Base-by-base conservation (phyloP, 2,329 filamentous ascomycete species). In the Trichoderma polysporum region DNA sequence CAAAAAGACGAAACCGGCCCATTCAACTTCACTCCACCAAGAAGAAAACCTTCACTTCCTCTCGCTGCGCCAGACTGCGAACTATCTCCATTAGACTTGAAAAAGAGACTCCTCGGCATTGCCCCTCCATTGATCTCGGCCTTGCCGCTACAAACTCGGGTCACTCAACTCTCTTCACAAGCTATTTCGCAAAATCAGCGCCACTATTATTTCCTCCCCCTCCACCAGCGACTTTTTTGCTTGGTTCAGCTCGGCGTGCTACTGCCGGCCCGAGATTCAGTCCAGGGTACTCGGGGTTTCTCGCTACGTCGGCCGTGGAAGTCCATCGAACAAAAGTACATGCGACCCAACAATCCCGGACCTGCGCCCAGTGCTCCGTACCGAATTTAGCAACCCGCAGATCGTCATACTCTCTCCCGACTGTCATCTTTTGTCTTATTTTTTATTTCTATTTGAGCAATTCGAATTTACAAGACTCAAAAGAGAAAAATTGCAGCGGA, bases 311-410 rank as follows among this genome's bases (percentile, higher is more conserved):
- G 35, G 54, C 54, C 54, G 54, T 58, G 54, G 54, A 58, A 58
- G 35, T 58, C 54, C 54, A 41, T 58, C 54, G 54, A 58, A 58
- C 54, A 58, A 58, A 58, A 58, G 25, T 45, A 19, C n/a, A 19
- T 45, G 33, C 33, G 33, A 12, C 33, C 33, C 33, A 35, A 12
- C 33, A 35, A 12, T 9, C 33, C 33, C 41, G 41, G 41, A 8
- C 41, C 22, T 45, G 41, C 8, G 41, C 22, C n/a, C 8, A 22
- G n/a, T 19, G 22, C n/a, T 39, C n/a, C 37, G n/a, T n/a, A n/a
- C 37, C 37, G 37, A 39, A 39, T 4, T 4, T n/a, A 4, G 37
- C n/a, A 45, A 19, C 41, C 22, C 41, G 41, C 41, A 45, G 17
- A 62, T 52, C 41, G 31, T 25, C 41, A 52, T 53, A 35, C 22